Base-by-base conservation (phyloP, 257 asterid species). In the Anisodus tanguticus region DNA sequence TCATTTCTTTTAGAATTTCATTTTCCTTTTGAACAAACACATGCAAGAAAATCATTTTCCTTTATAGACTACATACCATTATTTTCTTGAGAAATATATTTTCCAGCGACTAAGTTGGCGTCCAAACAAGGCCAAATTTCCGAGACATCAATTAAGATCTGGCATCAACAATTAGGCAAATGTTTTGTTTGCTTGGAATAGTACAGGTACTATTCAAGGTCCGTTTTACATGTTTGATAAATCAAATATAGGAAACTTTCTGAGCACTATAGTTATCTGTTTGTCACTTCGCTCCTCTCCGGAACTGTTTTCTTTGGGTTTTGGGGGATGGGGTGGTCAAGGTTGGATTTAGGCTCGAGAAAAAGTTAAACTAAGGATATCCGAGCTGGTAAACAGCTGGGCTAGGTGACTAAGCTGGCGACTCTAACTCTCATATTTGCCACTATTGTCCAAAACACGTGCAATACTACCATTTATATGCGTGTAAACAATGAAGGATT, bases 401-500 rank as follows among this genome's bases (percentile, higher is more conserved):
- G 45, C 55, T 72, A 49, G 37, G 59, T 72, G 43, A 72, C 43
- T 31, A 19, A 47, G 35, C 35, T 31, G 35, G 41, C 19, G 2
- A 31, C 35, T 31, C 35, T 31, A 16, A 70, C 35, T 41, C 76
- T 51, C 53, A 15, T 68, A 37, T 37, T 15, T 37, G 76, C 17
- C 0, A 43, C 79, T 39, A 39, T 70, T 41, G 79, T 2, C 51
- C 55, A 70, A 70, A 70, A n/a, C 57, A 71, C 45, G 57, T n/a
- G 58, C 79, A 71, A n/a, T 45, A 35, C 83, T 15, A 5, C 35
- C 4, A 58, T 54, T 57, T 26, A n/a, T 49, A 79, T 13, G 45
- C 26, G n/a, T 41, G 8, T 10, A 62, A 81, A 81, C 5, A 59
- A 81, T 60, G 45, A 82, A 82, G 47, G 57, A 83, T 45, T 91